These are phyloP conservation scores for Rhododendron williamsianum DNA, from an alignment of 148 eudicot species.

Conservation along the genomic window DNA sequence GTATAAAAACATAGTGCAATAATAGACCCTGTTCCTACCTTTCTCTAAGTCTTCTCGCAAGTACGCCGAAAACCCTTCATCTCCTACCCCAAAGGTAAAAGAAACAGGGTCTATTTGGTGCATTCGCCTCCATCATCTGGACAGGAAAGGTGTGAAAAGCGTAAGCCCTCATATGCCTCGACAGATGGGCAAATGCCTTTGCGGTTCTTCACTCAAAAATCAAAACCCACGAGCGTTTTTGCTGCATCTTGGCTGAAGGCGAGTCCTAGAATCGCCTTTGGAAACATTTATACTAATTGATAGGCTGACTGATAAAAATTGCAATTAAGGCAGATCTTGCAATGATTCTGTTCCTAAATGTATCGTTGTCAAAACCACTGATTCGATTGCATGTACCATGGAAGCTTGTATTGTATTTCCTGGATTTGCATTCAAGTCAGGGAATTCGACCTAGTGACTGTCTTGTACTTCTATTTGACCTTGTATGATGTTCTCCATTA, in stretches of 20 bases:
- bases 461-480: not conserved
- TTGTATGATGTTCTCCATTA: not conserved
- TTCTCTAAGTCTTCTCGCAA: not conserved
- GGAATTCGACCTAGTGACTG: not conserved
- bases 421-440: not conserved
- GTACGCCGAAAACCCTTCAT: not conserved
- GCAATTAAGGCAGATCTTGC: not conserved
- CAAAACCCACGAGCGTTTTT: not conserved
- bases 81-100: not conserved
- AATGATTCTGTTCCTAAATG: not conserved
- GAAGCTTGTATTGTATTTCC: not conserved
- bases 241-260: not conserved
- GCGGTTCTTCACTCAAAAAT: not conserved
- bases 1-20: not conserved
- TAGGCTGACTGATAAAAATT: not conserved
- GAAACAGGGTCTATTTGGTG: not conserved
- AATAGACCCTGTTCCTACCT: not conserved
- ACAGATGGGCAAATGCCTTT: not conserved
- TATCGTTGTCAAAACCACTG: not conserved
- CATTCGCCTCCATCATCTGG: not conserved
- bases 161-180: not conserved
- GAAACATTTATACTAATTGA: not conserved
- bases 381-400: not conserved
- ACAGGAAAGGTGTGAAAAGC: not conserved
- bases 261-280: not conserved